A percentile compares a stretch with the other conserved stretches of the same genome.
These are phyloP conservation scores for Fomitopsis pulvina DNA, from an alignment of 768 basidiomycete species.

Conservation along the genomic window DNA sequence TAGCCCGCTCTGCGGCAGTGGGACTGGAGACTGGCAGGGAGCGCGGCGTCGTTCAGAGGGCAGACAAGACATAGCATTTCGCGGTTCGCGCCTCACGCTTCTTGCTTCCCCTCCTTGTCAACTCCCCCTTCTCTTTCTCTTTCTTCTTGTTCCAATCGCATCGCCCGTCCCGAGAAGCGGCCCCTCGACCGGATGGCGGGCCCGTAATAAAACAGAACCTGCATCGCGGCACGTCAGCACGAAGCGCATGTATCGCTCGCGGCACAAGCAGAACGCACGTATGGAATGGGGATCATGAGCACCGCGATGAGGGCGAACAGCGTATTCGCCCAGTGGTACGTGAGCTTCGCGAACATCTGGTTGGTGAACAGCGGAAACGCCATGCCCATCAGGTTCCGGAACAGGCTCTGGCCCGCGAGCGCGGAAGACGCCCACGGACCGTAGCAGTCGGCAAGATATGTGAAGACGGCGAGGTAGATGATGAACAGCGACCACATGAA, in stretches of 20 bases:
- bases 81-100: too few species aligned
- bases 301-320: constrained; percentile 34
- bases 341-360: constrained; percentile 38
- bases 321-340: constrained; percentile 44
- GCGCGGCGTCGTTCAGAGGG: too few species aligned
- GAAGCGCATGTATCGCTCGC: background rate
- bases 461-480: constrained; percentile 39
- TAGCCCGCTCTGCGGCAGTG: too few species aligned
- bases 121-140: background rate
- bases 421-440: constrained; percentile 47
- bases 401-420: constrained; percentile 44
- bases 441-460: constrained; percentile 46
- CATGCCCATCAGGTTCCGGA: constrained; percentile 35
- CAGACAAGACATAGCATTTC: too few species aligned
- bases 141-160: constrained; percentile 5
- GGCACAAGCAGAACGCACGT: constrained; percentile 23
- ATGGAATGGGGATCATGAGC: constrained; percentile 40
- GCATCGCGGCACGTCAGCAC: background rate
- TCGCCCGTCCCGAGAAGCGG: constrained; percentile 19
- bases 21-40: too few species aligned
- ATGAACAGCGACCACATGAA: constrained; percentile 33
- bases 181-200: constrained; percentile 20
- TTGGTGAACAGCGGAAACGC: constrained; percentile 45
- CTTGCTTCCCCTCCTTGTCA: background rate
- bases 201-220: constrained; percentile 22